Evolutionary conservation across 2,329 filamentous ascomycete genomes (phyloP), one percentile per base, ranked within the genome.

Genomic region (Metarhizium robertsii): DNA sequence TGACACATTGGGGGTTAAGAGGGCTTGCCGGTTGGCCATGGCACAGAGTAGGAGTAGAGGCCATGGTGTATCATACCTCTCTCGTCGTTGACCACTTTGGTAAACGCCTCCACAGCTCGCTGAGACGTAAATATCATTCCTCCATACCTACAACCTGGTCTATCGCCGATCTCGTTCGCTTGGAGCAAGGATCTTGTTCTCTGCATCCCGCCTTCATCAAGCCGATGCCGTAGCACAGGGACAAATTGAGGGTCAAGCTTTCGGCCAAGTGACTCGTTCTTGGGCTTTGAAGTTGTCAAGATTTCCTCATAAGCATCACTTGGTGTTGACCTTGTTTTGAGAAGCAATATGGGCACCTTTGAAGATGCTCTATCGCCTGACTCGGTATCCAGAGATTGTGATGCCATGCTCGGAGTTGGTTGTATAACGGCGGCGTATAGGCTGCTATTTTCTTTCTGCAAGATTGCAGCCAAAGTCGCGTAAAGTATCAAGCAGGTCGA

Each of bases 91-190:
- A 90, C 77, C 8, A 90, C 71, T 49, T 79, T 74, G 3, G 81
- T 73, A 64, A 94, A 90, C 0, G 86, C 88, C 67, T 94, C 90
- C 2, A 94, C 89, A 1, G 90, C 88, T 51, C 89, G 80, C 67
- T 94, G 90, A 7, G 87, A 92, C 2, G 89, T 94, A 66, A 94
- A 92, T 52, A 94, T 85, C 56, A 92, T 72, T n/a, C 87, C 89
- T 5, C 88, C 87, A 64, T 89, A 92, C 14, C 71, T 62, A 45
- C 69, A 67, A 2, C 66, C 70, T 1, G 64, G 45, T 0, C 52
- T 53, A n/a, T 57, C 58, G 49, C 73, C 72, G 57, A 85, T 77
- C 16, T 64, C 60, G 29, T 66, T 70, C 1, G 65, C 60, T 10
- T 62, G 65, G 10, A 92, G 75, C 16, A 84, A 65, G 3, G 69